Evolutionary conservation across 176 grass and related monocot genomes (phyloP).

Genomic region (Ananas comosus): DNA sequence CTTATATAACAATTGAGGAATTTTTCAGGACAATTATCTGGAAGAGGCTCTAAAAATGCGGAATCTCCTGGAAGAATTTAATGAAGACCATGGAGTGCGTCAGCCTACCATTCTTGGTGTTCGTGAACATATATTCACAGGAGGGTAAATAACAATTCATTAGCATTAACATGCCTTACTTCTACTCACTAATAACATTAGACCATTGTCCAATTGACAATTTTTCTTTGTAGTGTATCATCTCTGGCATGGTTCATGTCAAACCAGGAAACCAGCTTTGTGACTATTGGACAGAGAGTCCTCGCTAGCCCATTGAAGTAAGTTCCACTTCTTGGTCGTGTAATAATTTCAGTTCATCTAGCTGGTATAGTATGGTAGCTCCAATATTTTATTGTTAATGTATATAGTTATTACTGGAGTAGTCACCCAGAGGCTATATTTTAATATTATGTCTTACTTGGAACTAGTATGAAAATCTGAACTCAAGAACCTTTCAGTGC

Average conservation of each 20-base stretch:
- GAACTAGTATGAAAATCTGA: too few species aligned
- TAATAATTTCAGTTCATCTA: background rate
- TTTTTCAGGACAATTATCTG: conserved; percentile 86
- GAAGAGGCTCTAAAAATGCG: conserved; percentile 98
- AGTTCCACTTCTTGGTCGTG: conserved; percentile 26
- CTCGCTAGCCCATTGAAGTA: conserved; percentile 88
- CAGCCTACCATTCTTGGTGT: conserved; percentile 93
- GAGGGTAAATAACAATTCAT: conserved; percentile 40
- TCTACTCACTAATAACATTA: conserved; percentile 8
- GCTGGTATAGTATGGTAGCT: background rate
- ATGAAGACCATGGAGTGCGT: conserved; percentile 80
- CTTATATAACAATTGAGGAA: conserved; percentile 18
- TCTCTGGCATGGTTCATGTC: conserved; percentile 98
- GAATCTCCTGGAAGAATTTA: conserved; percentile 91
- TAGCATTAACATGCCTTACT: background rate
- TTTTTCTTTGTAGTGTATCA: conserved; percentile 61
- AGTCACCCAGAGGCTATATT: background rate
- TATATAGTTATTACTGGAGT: conserved; percentile 6
- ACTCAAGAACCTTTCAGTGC: too few species aligned
- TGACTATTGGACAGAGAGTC: conserved; percentile 91
- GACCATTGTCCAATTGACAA: conserved; percentile 22
- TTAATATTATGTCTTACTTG: too few species aligned
- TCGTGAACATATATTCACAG: conserved; percentile 95
- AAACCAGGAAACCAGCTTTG: conserved; percentile 94
- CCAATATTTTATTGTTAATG: background rate